A percentile compares a stretch with the other conserved stretches of the same genome.
phyloP scores from a whole-genome alignment of 768 basidiomycete genomes.

The Lactarius pseudohatsudake region DNA sequence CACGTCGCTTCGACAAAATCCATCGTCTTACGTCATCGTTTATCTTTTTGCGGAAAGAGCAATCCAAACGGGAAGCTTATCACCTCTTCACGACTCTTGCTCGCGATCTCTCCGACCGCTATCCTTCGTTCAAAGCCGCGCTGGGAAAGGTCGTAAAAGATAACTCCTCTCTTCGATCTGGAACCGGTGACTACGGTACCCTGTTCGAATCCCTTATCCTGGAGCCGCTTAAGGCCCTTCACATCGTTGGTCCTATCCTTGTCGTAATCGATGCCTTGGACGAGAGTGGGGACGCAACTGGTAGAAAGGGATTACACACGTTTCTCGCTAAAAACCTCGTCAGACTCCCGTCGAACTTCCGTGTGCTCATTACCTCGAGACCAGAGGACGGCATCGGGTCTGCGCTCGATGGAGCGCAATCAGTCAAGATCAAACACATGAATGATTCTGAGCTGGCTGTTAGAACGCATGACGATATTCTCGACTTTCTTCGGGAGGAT shows the following conservation, averaged over 20 bases:
- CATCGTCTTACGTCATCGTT: not conserved
- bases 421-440: not conserved
- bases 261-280: not conserved
- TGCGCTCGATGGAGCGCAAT: no score
- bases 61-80: not conserved
- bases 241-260: not conserved
- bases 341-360: no score
- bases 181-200: not conserved
- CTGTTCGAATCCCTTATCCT: not conserved
- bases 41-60: constrained; percentile 1
- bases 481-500: not conserved
- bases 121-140: not conserved
- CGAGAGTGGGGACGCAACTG: not conserved
- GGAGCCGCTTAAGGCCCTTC: not conserved
- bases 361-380: not conserved
- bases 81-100: constrained; percentile 4
- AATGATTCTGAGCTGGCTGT: not conserved
- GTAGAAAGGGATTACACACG: not conserved
- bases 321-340: not conserved
- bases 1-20: not conserved
- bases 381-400: not conserved
- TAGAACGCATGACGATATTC: not conserved
- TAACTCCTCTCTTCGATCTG: not conserved
- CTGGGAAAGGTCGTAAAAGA: not conserved
- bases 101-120: not conserved